A percentile compares a stretch with the other conserved stretches of the same genome.
These are phyloP conservation scores for Aaosphaeria arxii DNA, from an alignment of 2,329 filamentous ascomycete species.

Conservation along the genomic window DNA sequence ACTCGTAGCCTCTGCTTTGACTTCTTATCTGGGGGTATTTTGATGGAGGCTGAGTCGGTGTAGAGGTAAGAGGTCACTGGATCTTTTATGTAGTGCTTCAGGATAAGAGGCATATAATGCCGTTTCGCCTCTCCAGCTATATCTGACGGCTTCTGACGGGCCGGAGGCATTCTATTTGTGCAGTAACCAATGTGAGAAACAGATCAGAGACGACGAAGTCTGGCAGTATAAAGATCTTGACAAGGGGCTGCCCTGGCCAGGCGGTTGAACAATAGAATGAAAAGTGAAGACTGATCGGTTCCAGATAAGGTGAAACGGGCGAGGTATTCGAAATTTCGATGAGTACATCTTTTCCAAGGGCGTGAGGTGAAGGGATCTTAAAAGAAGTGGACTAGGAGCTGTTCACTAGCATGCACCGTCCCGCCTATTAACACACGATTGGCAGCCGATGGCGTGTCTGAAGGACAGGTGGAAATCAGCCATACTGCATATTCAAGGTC, in stretches of 20 bases:
- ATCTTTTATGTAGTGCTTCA: constrained; percentile 51
- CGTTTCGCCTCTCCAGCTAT: constrained; percentile 72
- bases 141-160: constrained; percentile 64
- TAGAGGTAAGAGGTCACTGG: constrained; percentile 61
- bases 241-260: constrained; percentile 8
- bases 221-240: too few relatives aligned
- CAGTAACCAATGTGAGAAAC: too few relatives aligned
- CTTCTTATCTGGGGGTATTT: constrained; percentile 48
- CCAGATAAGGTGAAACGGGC: constrained; percentile 1
- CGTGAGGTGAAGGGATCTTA: constrained; percentile 21
- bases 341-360: constrained; percentile 9
- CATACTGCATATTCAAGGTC: too few relatives aligned
- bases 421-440: too few relatives aligned
- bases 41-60: constrained; percentile 34
- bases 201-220: too few relatives aligned
- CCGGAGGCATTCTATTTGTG: constrained; percentile 49
- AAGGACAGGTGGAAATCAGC: too few relatives aligned
- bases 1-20: constrained; percentile 39
- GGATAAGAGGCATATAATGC: constrained; percentile 65
- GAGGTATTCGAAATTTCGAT: background rate
- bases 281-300: constrained; percentile 1
- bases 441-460: too few relatives aligned
- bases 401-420: too few relatives aligned
- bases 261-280: background rate
- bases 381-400: too few relatives aligned